Evolutionary conservation across 345 rosid species (phyloP), one percentile per base, ranked within the genome.

Genomic region (Noccaea caerulescens): DNA sequence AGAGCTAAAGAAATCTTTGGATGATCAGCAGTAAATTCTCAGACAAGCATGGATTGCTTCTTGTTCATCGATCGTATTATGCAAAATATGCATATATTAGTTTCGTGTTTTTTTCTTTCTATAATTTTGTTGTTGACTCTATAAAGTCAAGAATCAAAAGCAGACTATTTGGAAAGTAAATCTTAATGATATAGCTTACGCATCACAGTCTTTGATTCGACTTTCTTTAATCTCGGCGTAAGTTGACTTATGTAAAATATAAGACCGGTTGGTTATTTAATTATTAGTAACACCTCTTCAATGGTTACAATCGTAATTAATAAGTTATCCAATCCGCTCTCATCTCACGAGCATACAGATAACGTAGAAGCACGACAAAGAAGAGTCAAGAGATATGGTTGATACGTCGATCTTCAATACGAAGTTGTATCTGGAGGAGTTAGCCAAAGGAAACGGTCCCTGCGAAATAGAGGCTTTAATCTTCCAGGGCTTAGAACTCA

Each of bases 1-100:
- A 65, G 98, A 88, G 78, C 75, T 91, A 82, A 91, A 87, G 86
- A 89, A 80, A 71, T 71, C 78, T 75, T 73, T 94, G 69, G 74
- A 79, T n/a, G 27, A 46, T 39, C 78, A 86, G 23, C 53, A 71
- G 8, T 83, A 77, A 79, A 50, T 46, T 20, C 23, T 69, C 11
- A 32, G 20, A 56, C 66, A 69, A 57, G 8, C 42, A 70, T 55
- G 20, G 51, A 67, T 14, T 34, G 33, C 58, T 58, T 44, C 6
- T 58, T 51, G 41, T 69, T 38, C 58, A 27, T 50, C n/a, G 72
- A 49, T 39, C 47, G 27, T 57, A 12, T 16, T 10, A 23, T 10
- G 42, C 43, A 52, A 0, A 20, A 41, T 3, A 9, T 36, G 25
- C 25, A 47, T 47, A 51, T 27, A 73, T 66, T 39, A 37, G 8